Evolutionary conservation across 2,329 filamentous ascomycete genomes (phyloP), one percentile per base, ranked within the genome.

Genomic region (Ilyonectria sp.): DNA sequence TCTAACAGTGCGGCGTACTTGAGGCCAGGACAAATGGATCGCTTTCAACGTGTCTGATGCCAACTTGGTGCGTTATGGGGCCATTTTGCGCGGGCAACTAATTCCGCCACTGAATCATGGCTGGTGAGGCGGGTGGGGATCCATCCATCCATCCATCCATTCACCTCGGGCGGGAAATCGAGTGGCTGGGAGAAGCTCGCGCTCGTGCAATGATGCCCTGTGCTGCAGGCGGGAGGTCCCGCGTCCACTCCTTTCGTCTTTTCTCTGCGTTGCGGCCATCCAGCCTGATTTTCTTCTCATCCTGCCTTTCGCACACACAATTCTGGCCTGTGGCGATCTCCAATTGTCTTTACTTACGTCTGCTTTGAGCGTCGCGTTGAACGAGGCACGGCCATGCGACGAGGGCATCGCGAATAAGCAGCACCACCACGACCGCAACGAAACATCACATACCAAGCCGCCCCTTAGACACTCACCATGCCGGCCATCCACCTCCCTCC

Each of bases 401-500:
- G 40, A 43, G 40, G n/a, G n/a, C 8, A 43, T 43, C 15, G 15
- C 40, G 15, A 43, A 5, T 43, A 17, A 43, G n/a, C 15, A 8
- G 7, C 40, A n/a, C 15, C 40, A 43, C 15, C 40, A 6, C 15
- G 7, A 43, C 40, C 1, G 17, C 6, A 43, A 17, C 40, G 5
- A 43, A 43, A n/a, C 40, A 17, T 3, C 15, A 17, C 15, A 43
- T n/a, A 43, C 40, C 15, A 8, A 17, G 13, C 37, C 10, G 17
- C 11, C 40, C 15, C 11, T 11, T 11, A 33, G 7, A 43, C 40
- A 40, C 19, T 40, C 44, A 46, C 49, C 47, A 65, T 70, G 61
- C 66, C 62, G 53, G 62, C 49, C 50, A 59, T 63, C 50, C 68
- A 69, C 37, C 67, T 63, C 26, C 60, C 70, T 31, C 69, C 71